Percentiles rank a stretch among this genome's conserved stretches.
Conservation (phyloP, 1,139 yeast genomes). For the Scheffersomyces illinoinensis region DNA sequence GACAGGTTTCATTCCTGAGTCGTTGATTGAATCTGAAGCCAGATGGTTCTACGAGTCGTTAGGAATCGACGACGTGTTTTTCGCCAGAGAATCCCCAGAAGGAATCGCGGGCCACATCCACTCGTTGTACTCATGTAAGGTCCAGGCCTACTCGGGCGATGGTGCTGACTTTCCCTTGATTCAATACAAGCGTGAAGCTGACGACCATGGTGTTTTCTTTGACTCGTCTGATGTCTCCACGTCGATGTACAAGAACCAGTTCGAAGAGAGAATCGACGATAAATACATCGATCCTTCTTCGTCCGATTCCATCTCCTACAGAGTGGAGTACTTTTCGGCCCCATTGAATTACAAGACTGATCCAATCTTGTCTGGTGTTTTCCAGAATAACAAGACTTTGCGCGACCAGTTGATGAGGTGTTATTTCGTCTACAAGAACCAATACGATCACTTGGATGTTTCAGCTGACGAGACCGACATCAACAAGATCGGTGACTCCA, state of each 20-base stretch:
- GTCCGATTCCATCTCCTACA: constrained; percentile 48
- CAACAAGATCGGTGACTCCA: constrained; percentile 71
- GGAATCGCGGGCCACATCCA: constrained; percentile 83
- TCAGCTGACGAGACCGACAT: constrained; percentile 50
- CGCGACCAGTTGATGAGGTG: constrained; percentile 65
- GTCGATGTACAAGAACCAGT: constrained; percentile 33
- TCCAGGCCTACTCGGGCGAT: constrained; percentile 68
- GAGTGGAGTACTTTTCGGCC: constrained; percentile 85
- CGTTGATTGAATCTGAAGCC: constrained; percentile 81
- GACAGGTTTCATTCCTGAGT: constrained; percentile 87
- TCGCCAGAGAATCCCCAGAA: constrained; percentile 79
- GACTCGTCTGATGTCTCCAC: constrained; percentile 59
- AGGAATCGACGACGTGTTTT: constrained; percentile 91
- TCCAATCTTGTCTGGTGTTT: constrained; percentile 46
- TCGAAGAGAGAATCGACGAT: constrained; percentile 76
- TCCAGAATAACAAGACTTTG: constrained; percentile 30
- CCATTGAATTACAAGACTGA: constrained; percentile 52
- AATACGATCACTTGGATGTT: constrained; percentile 41
- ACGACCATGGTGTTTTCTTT: constrained; percentile 89
- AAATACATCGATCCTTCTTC: constrained; percentile 65
- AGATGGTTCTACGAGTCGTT: constrained; percentile 85
- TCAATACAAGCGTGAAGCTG: constrained; percentile 73
- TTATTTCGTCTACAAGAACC: constrained; percentile 83
- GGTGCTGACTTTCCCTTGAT: constrained; percentile 50
- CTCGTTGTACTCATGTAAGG: constrained; percentile 88